Base-by-base conservation (phyloP, 2,329 filamentous ascomycete genomes). In the Scortechinia acanthostroma region DNA sequence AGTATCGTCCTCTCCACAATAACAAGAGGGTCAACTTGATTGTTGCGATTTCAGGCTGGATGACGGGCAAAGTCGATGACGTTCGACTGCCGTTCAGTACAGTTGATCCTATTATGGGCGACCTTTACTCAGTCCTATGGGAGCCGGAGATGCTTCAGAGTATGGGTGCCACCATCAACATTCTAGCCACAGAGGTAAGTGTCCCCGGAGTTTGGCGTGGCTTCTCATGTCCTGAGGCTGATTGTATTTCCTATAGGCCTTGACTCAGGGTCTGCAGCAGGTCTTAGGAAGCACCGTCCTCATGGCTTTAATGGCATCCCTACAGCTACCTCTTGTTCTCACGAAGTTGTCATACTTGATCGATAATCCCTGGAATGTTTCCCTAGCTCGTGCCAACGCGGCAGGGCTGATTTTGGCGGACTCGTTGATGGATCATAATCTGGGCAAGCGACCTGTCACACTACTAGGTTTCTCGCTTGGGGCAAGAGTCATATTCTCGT, bases 101-200 rank as follows among this genome's bases (percentile, higher is more conserved):
- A 0, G 86, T 98, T 4, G 91, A 98, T 61, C 89, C 94, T 1
- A 80, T 97, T 50, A 98, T 98, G 93, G 93, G 93, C 13, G 93
- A 98, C 59, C 83, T 98, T 15, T 98, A 98, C 66, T 96, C 91
- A 1, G 84, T 98, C 10, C 72, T 94, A 47, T 98, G 93, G 91
- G 93, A 98, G 63, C 94, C 93, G 2, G 93, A 98, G 59, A 95
- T 98, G 91, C 76, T 98, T 58, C 85, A 82, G 54, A 95, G 89
- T 64, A 98, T 96, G 84, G 93, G 93, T 77, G 88, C 93, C 60
- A 98, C 93, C 42, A 97, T 98, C 57, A 96, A 96, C 56, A 97
- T 98, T 64, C 71, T 98, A 51, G 93, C 93, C 47, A 98, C 93
- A 23, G 93, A 98, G 80, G 88, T 91, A 65, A 65, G 76, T 47